Percentiles rank a stretch among this genome's conserved stretches.
phyloP scores from a whole-genome alignment of 2,329 filamentous ascomycete species.

The Penicillium sp. region DNA sequence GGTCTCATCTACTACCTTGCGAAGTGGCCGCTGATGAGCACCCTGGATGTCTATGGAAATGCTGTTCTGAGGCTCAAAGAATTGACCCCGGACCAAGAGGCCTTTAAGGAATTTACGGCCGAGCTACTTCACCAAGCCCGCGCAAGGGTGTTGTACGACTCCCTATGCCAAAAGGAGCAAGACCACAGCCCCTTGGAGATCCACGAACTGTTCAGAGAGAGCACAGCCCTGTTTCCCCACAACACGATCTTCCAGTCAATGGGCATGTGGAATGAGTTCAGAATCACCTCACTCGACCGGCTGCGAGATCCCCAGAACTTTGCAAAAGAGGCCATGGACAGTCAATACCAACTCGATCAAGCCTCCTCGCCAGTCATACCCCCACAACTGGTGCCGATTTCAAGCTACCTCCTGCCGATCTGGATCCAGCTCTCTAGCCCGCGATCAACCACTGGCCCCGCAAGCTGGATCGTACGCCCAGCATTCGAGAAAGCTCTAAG shows the following conservation, averaged over 20 bases:
- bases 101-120: slow-evolving; percentile 34
- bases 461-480: slow-evolving; percentile 52
- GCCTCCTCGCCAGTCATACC: background rate
- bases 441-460: slow-evolving; percentile 46
- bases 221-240: slow-evolving; percentile 65
- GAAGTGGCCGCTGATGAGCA: slow-evolving; percentile 30
- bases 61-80: slow-evolving; percentile 44
- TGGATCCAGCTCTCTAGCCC: slow-evolving; percentile 54
- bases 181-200: slow-evolving; percentile 66
- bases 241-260: slow-evolving; percentile 76
- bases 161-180: slow-evolving; percentile 60
- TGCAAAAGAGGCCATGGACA: slow-evolving; percentile 22
- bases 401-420: slow-evolving; percentile 57
- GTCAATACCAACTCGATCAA: slow-evolving; percentile 22
- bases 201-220: slow-evolving; percentile 61
- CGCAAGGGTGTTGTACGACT: slow-evolving; percentile 63
- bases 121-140: slow-evolving; percentile 71
- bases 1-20: slow-evolving; percentile 69
- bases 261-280: slow-evolving; percentile 71
- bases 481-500: slow-evolving; percentile 57
- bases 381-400: slow-evolving; percentile 36
- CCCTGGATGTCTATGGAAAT: slow-evolving; percentile 45
- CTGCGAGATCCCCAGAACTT: slow-evolving; percentile 62
- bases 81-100: slow-evolving; percentile 41
- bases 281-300: slow-evolving; percentile 73